phyloP scores from a whole-genome alignment of 2,329 filamentous ascomycete genomes.

The Diaporthe helianthi region DNA sequence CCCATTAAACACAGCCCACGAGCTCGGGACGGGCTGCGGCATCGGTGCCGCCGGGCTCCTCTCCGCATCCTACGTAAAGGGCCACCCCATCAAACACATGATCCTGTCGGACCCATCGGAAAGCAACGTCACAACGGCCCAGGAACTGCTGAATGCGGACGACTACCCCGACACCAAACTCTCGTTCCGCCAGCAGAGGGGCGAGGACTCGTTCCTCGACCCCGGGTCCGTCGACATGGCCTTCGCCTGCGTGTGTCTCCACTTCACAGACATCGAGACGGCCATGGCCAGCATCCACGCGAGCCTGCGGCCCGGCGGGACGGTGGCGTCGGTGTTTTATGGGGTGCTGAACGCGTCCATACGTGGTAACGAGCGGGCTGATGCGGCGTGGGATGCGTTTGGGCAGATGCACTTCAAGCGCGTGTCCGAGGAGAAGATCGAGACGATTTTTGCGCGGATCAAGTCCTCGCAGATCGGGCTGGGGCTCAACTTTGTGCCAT shows the following conservation, averaged over 20 bases:
- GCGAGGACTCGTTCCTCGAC: slow-evolving; percentile 27
- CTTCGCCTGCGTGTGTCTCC: slow-evolving; percentile 30
- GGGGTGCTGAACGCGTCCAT: neutral
- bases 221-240: slow-evolving; percentile 26
- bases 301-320: slow-evolving; percentile 32
- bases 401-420: neutral
- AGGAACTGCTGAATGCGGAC: neutral
- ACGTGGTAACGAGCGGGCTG: slow-evolving; percentile 4
- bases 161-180: slow-evolving; percentile 15
- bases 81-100: slow-evolving; percentile 25
- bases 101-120: slow-evolving; percentile 32
- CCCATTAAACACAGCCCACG: slow-evolving; percentile 15
- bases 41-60: slow-evolving; percentile 27
- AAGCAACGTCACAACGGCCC: slow-evolving; percentile 21
- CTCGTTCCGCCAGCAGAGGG: slow-evolving; percentile 16
- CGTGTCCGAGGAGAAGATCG: neutral
- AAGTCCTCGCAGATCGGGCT: neutral
- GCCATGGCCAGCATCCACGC: slow-evolving; percentile 22
- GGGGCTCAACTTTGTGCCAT: slow-evolving; percentile 8
- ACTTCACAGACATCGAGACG: slow-evolving; percentile 28
- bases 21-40: slow-evolving; percentile 32
- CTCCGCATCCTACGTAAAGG: neutral
- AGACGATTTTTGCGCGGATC: neutral
- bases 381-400: neutral
- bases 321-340: slow-evolving; percentile 31